phyloP scores from a whole-genome alignment of 2,329 filamentous ascomycete genomes.

The Cercospora zeina region DNA sequence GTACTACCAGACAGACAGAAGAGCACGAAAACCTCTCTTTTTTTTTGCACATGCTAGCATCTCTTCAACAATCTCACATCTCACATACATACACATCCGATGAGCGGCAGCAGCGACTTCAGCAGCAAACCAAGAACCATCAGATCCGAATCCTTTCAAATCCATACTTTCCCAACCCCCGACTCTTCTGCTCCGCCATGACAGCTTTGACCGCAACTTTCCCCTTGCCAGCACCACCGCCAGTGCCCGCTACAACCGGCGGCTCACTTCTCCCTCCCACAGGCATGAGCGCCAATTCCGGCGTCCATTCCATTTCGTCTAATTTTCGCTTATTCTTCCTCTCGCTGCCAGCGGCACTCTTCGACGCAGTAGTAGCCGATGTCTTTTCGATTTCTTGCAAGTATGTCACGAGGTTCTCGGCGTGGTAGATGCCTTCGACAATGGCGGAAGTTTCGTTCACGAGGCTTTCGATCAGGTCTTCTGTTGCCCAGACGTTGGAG shows the following conservation, averaged over 20 bases:
- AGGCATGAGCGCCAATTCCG: constrained; percentile 21
- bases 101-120: background rate
- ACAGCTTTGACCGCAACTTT: constrained; percentile 12
- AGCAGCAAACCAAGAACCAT: background rate
- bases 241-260: background rate
- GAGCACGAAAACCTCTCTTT: too few relatives aligned
- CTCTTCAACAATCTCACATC: background rate
- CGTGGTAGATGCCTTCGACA: constrained; percentile 20
- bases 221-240: background rate
- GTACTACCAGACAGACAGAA: too few relatives aligned
- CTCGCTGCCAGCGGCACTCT: constrained; percentile 3
- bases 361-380: constrained; percentile 1
- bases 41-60: background rate
- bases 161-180: constrained; percentile 23
- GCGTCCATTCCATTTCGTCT: constrained; percentile 14
- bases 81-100: background rate
- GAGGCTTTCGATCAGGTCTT: constrained; percentile 20
- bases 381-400: constrained; percentile 19
- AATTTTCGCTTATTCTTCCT: constrained; percentile 19
- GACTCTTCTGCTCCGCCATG: constrained; percentile 22
- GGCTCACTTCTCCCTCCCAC: constrained; percentile 20
- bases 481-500: constrained; percentile 22
- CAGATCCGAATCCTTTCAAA: constrained; percentile 26
- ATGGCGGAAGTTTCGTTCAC: constrained; percentile 23
- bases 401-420: constrained; percentile 20